These are phyloP conservation scores for Coffea eugenioides DNA, from an alignment of 257 asterid genomes.

Conservation along the genomic window DNA sequence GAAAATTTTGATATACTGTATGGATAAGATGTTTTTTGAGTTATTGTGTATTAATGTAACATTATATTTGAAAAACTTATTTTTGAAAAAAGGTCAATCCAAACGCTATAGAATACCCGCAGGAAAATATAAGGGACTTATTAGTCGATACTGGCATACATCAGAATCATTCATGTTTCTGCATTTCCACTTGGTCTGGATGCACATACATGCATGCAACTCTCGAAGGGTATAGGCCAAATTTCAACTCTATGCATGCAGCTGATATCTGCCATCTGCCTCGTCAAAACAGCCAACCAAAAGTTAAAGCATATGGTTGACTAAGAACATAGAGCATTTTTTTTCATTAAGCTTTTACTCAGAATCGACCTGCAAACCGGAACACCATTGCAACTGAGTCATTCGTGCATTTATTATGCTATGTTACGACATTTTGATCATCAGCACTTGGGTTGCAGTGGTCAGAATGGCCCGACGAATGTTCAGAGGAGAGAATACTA, in stretches of 20 bases:
- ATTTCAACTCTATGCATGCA: not conserved
- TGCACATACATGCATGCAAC: not conserved
- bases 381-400: too few relatives aligned
- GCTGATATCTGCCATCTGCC: not conserved
- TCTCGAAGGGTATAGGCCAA: not conserved
- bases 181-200: not conserved
- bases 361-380: too few relatives aligned
- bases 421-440: not conserved
- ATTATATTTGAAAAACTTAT: too few relatives aligned
- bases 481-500: too few relatives aligned
- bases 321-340: too few relatives aligned
- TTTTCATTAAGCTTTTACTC: not conserved
- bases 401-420: not conserved
- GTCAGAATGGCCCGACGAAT: not conserved
- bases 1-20: too few relatives aligned
- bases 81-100: too few relatives aligned
- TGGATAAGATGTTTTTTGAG: too few relatives aligned
- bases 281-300: not conserved
- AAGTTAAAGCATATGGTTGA: not conserved
- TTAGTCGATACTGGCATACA: too few relatives aligned
- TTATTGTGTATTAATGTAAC: too few relatives aligned
- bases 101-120: too few relatives aligned
- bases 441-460: not conserved
- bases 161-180: not conserved
- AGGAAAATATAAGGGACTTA: too few relatives aligned